Evolutionary conservation across 257 asterid species (phyloP), one percentile per base, ranked within the genome.

Genomic region (Solanum tarapatanum): DNA sequence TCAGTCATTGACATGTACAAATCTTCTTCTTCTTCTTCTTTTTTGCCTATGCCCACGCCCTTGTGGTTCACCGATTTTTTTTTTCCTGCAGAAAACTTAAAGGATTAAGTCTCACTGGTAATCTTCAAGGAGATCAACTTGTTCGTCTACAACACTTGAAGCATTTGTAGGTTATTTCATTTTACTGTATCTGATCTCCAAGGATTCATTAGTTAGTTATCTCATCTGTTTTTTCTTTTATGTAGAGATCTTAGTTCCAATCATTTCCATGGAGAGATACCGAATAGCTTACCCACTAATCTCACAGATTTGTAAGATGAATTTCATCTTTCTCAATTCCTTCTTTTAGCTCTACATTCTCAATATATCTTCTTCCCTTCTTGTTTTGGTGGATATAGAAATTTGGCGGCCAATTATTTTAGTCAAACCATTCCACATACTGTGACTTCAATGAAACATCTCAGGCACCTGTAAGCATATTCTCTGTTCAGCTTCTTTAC

Each of bases 221-320:
- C 64, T 30, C 23, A 41, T 75, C 87, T 85, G 60, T 48, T 87
- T 28, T 86, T 41, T 87, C 73, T 21, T 91, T 43, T 55, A 72
- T 83, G 69, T 87, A 96, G 98, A 92, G 99, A 96, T 89, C 92
- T 96, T 55, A 95, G 98, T 91, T 91, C 93, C 55, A 96, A 96
- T 87, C 89, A 90, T 89, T 91, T 96, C 79, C 86, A 89, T 48
- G 98, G 98, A 41, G 89, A 92, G 85, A 94, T 95, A 83, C 98
- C 99, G 13, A 86, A 89, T 82, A 89, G 87, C 72, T 93, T 96
- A 87, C 99, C 98, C 14, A 91, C 90, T 19, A 95, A 95, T 89
- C 37, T 95, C 89, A 94, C 98, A 24, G 90, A 90, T 84, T 88
- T 95, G 99, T 96, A 92, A 94, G 98, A 89, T 51, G 32, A 28